Percentiles rank a stretch among this genome's conserved stretches.
phyloP scores from a whole-genome alignment of 345 rosid species.

The Gossypium arboreum region DNA sequence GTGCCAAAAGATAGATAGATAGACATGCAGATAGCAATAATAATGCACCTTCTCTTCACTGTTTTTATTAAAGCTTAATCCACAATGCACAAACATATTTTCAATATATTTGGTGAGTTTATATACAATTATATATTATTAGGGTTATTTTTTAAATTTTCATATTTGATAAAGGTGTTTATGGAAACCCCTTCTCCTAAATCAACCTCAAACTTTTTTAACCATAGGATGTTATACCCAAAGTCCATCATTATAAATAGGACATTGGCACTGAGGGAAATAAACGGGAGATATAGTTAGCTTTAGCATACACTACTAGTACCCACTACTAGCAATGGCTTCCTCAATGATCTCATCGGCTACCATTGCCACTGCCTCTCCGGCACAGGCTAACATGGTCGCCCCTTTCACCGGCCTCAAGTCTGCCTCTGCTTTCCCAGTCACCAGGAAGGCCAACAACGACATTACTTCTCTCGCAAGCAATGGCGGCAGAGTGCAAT shows the following conservation, averaged over 20 bases:
- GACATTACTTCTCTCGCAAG: conserved; percentile 17
- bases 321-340: conserved; percentile 38
- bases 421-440: conserved; percentile 11
- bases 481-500: conserved; percentile 16
- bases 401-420: conserved; percentile 15
- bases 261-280: neutral
- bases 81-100: neutral
- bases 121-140: too few relatives aligned
- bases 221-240: conserved; percentile 29
- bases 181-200: conserved; percentile 24
- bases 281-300: neutral
- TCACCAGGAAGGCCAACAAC: conserved; percentile 11
- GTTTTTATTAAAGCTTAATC: neutral
- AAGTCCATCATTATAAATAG: conserved; percentile 33
- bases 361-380: conserved; percentile 33
- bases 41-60: neutral
- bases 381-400: conserved; percentile 11
- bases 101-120: too few relatives aligned
- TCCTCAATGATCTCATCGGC: conserved; percentile 55
- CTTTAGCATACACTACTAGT: neutral
- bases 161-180: too few relatives aligned
- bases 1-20: conserved; percentile 9
- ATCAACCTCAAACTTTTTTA: conserved; percentile 13
- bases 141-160: too few relatives aligned
- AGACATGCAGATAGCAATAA: conserved; percentile 13